phyloP scores from a whole-genome alignment of 1,139 yeast species.

The Blastobotrys raffinosifermentans region DNA sequence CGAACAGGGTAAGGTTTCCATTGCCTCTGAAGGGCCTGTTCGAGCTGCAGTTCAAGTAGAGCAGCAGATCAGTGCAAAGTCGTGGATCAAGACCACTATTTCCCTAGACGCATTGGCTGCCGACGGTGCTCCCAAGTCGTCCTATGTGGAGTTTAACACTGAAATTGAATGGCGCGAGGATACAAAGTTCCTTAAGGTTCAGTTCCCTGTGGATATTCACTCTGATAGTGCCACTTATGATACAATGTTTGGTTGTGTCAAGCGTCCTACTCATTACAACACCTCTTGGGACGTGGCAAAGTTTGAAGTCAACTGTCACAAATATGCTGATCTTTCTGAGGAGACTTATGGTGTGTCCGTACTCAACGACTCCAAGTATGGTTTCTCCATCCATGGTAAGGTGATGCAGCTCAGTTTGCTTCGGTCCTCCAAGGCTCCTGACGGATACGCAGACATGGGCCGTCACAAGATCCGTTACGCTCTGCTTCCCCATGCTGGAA shows the following conservation, averaged over 20 bases:
- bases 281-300: constrained; percentile 96
- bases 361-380: constrained; percentile 80
- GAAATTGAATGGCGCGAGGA: constrained; percentile 83
- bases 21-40: constrained; percentile 50
- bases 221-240: constrained; percentile 80
- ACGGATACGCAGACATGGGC: constrained; percentile 91
- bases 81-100: constrained; percentile 62
- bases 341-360: constrained; percentile 78
- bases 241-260: constrained; percentile 88
- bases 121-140: constrained; percentile 13
- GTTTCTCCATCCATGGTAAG: constrained; percentile 90
- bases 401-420: constrained; percentile 73
- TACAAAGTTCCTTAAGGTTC: constrained; percentile 85
- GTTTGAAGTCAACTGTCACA: constrained; percentile 93
- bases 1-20: constrained; percentile 38
- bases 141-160: constrained; percentile 49
- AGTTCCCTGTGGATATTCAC: constrained; percentile 81
- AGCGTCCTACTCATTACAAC: constrained; percentile 88
- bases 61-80: constrained; percentile 50
- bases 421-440: constrained; percentile 88
- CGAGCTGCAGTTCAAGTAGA: constrained; percentile 54
- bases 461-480: constrained; percentile 78
- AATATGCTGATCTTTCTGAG: constrained; percentile 87
- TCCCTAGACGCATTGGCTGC: constrained; percentile 53
- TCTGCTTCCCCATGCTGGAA: constrained; percentile 70